Base-by-base conservation (phyloP, 2,329 filamentous ascomycete species). In the Pseudogymnoascus sp. region DNA sequence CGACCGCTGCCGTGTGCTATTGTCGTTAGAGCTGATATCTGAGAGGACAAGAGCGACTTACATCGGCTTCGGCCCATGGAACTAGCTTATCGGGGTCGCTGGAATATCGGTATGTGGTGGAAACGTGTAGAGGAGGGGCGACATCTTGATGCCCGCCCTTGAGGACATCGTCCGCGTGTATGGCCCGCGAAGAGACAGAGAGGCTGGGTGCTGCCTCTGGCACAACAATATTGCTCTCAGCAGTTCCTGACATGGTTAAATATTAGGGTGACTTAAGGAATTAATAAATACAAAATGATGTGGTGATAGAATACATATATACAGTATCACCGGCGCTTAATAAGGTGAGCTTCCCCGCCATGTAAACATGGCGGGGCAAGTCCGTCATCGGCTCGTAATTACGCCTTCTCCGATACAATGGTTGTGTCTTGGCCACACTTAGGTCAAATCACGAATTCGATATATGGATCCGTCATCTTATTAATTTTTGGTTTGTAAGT, bases 51-150 rank as follows among this genome's bases (percentile, higher is more conserved):
- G 5, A 7, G 35, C 11, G 8, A 71, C 81, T 75, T 74, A 88
- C 86, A 70, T 84, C 82, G 29, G 74, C 67, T 63, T 88, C 83
- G 13, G 72, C 71, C 76, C 77, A 79, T 24, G 71, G 63, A 72
- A 64, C 75, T 50, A 96, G 81, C 29, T 84, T 73, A 5, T 85
- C 81, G 1, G 91, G 89, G 71, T 96, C 81, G 60, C 79, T 75
- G 29, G 81, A 78, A 74, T 97, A 97, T 67, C 90, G 86, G 75
- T 91, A 97, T 13, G 91, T 97, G 10, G 93, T 97, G 64, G 91
- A 92, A 65, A 95, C 85, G 73, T 97, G 93, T 71, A 97, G 80
- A 3, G 93, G 85, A 63, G 94, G 93, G 10, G 93, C 92, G 61
- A 97, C 88, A 71, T 94, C 91, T 59, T 85, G 80, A 21, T 54